Base-by-base conservation (phyloP, 306 rosid genomes). In the Dryas drummondii region DNA sequence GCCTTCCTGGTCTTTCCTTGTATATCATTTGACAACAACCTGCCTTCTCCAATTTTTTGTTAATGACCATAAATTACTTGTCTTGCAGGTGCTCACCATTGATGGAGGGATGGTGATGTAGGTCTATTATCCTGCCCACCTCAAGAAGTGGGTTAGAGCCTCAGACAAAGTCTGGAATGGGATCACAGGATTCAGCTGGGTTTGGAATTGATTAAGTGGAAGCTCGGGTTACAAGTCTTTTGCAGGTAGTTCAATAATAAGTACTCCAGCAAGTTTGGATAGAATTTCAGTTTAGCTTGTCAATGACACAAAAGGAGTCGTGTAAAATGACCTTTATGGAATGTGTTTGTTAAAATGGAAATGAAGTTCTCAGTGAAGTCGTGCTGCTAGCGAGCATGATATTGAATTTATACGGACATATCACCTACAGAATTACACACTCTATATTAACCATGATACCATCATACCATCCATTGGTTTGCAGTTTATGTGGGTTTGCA, bases 51-150 rank as follows among this genome's bases (percentile, higher is more conserved):
- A 16, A 27, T 49, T 40, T 72, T 53, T 15, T 22, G 15, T 58
- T 46, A 10, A 2, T 54, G 44, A 68, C 67, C 65, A 32, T 46
- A 9, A 68, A 42, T 77, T 72, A 47, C 56, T 42, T 40, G n/a
- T 77, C 57, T 71, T 78, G 76, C 84, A 94, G 98, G 98, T 94
- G 41, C 71, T 90, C 37, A 90, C 94, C 79, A 91, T 94, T 73
- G 97, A 94, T 80, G 98, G 98, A 78, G 98, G 98, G 41, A 90
- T 94, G 93, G 97, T 88, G 73, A 91, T 90, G 97, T 94, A 88
- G 84, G 72, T 69, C 51, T 12, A 65, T 49, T 11, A 51, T 68
- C 62, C 54, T 17, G 19, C 82, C 63, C 6, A 62, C 5, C 22
- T 12, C 41, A 41, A 61, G 27, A 51, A 68, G 13, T 49, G 40